Evolutionary conservation across 192 early-diverging fungal genomes (phyloP).

Genomic region (Coemansia pectinata): DNA sequence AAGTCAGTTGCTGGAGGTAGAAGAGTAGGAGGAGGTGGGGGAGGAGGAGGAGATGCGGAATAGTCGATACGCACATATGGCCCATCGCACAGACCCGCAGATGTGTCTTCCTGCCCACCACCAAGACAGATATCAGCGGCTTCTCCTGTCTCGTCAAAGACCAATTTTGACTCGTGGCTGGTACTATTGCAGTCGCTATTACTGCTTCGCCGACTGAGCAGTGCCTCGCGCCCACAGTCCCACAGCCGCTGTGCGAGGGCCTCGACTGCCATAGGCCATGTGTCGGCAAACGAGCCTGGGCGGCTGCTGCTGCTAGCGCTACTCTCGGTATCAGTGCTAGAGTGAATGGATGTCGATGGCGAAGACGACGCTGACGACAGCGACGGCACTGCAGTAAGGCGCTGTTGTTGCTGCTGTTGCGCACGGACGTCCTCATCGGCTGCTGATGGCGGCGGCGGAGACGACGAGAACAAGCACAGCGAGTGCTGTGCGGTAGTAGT

Average conservation of each 20-base stretch:
- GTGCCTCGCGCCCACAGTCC: constrained; percentile 25
- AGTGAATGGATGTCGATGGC: background rate
- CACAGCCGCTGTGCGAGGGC: constrained; percentile 32
- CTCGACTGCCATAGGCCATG: constrained; percentile 35
- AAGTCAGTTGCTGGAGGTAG: background rate
- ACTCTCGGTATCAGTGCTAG: background rate
- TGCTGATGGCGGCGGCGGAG: constrained; percentile 1
- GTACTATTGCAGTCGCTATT: background rate
- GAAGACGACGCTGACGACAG: background rate
- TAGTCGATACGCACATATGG: constrained; percentile 38
- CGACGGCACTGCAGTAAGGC: constrained; percentile 1
- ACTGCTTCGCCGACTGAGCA: constrained; percentile 13
- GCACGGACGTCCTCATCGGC: background rate
- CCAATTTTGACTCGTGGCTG: constrained; percentile 6
- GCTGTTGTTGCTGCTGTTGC: background rate
- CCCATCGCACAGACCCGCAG: constrained; percentile 28
- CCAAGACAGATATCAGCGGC: background rate
- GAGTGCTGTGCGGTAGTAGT: constrained; percentile 16
- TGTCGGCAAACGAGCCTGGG: constrained; percentile 6
- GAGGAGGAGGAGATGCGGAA: background rate
- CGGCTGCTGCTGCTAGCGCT: background rate
- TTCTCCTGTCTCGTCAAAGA: background rate
- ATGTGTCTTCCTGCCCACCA: background rate
- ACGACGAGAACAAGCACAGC: constrained; percentile 25
- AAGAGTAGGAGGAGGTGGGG: background rate